phyloP scores from a whole-genome alignment of 306 rosid genomes.

The Ochetophila trinervis region DNA sequence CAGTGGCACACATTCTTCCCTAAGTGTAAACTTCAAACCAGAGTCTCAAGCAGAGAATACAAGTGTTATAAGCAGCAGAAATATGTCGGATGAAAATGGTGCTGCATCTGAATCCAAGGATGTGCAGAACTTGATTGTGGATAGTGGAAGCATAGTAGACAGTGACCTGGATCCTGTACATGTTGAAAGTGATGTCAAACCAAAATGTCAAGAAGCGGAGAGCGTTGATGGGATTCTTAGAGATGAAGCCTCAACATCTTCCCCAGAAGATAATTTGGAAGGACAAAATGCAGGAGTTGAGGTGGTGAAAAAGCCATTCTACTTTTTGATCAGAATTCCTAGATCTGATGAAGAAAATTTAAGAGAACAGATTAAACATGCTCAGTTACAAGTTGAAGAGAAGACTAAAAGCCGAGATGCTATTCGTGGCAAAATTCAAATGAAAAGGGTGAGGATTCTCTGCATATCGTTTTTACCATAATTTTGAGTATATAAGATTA shows the following conservation, averaged over 20 bases:
- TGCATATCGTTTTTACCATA: neutral
- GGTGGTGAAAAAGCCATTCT: conserved; percentile 55
- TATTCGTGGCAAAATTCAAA: conserved; percentile 49
- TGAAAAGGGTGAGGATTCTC: conserved; percentile 41
- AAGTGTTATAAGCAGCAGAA: conserved; percentile 22
- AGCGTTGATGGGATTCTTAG: conserved; percentile 23
- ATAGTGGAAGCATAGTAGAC: conserved; percentile 17
- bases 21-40: conserved; percentile 18
- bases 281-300: conserved; percentile 46
- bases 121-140: conserved; percentile 4
- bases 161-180: conserved; percentile 18
- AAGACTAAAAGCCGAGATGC: conserved; percentile 58
- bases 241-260: conserved; percentile 28
- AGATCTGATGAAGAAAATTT: conserved; percentile 57
- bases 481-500: conserved; percentile 11
- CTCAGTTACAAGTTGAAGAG: conserved; percentile 50
- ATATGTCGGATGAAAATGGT: conserved; percentile 17
- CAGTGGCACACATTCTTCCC: neutral
- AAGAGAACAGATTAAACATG: conserved; percentile 54
- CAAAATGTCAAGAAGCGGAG: conserved; percentile 17
- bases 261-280: conserved; percentile 43
- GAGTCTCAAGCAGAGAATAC: conserved; percentile 28
- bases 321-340: conserved; percentile 60
- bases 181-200: conserved; percentile 17
- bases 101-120: conserved; percentile 21